A percentile compares a stretch with the other conserved stretches of the same genome.
These are phyloP conservation scores for Naganishia albida DNA, from an alignment of 1,284 basidiomycete species.

Conservation along the genomic window DNA sequence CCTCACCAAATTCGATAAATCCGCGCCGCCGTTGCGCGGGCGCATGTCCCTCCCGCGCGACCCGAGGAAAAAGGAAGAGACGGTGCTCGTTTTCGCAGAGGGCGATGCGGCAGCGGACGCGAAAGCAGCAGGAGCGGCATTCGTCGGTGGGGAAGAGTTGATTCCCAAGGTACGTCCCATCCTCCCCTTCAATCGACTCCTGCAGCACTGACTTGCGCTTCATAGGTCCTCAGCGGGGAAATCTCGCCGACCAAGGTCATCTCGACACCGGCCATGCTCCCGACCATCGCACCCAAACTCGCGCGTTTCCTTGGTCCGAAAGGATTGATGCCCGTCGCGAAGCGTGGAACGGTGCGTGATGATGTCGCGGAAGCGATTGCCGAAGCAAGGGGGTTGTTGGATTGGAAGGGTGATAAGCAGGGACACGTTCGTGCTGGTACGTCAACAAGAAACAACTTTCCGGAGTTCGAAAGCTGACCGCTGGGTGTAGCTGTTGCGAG, in stretches of 20 bases:
- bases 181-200: constrained; percentile 2
- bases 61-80: constrained; percentile 66
- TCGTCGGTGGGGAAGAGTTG: constrained; percentile 81
- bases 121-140: constrained; percentile 75
- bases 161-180: constrained; percentile 67
- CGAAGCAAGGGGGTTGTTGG: constrained; percentile 75
- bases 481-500: constrained; percentile 12
- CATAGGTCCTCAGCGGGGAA: constrained; percentile 43
- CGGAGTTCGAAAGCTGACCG: constrained; percentile 5
- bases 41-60: constrained; percentile 70
- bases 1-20: constrained; percentile 71
- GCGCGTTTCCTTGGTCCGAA: constrained; percentile 89
- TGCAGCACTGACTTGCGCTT: neutral
- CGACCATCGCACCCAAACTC: constrained; percentile 73
- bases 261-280: constrained; percentile 76
- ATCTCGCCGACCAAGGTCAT: constrained; percentile 57
- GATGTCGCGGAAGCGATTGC: constrained; percentile 77
- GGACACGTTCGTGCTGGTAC: constrained; percentile 78
- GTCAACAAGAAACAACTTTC: constrained; percentile 56
- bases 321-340: constrained; percentile 91
- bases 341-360: constrained; percentile 90
- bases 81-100: constrained; percentile 84
- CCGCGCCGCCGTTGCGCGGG: constrained; percentile 77
- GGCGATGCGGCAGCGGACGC: constrained; percentile 66
- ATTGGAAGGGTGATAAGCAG: constrained; percentile 88